Percentiles rank a stretch among this genome's conserved stretches.
Conservation (phyloP, 2,329 filamentous ascomycete species). For the Colletotrichum theobromicola region DNA sequence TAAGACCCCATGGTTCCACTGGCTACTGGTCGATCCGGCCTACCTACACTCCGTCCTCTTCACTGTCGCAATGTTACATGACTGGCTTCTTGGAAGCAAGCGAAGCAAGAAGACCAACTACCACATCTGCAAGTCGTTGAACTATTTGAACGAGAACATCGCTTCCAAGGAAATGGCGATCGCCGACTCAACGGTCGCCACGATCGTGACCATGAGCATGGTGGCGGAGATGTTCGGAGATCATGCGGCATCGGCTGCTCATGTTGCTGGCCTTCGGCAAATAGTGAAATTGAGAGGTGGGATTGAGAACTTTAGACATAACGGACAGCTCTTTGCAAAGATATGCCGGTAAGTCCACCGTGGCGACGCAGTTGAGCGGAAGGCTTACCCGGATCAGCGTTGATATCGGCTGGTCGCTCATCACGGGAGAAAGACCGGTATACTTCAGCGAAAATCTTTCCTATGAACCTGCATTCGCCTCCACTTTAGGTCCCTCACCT, state of each 20-base stretch:
- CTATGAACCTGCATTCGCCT: slow-evolving; percentile 22
- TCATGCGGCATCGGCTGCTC: not conserved
- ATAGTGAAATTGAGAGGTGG: slow-evolving; percentile 32
- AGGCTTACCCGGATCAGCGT: slow-evolving; percentile 19
- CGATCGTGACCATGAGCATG: slow-evolving; percentile 8
- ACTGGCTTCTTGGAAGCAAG: not conserved
- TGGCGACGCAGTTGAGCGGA: not conserved
- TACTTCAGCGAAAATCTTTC: slow-evolving; percentile 20
- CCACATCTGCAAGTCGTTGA: slow-evolving; percentile 4
- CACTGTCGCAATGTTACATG: slow-evolving; percentile 26
- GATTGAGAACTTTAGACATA: slow-evolving; percentile 25
- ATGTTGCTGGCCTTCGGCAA: slow-evolving; percentile 13
- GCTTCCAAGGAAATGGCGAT: slow-evolving; percentile 14
- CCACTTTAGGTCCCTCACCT: slow-evolving; percentile 6
- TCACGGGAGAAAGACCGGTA: slow-evolving; percentile 27
- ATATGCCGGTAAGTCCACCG: slow-evolving; percentile 29
- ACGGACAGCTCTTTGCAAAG: slow-evolving; percentile 31
- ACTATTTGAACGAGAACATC: slow-evolving; percentile 17
- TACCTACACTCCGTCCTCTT: slow-evolving; percentile 31
- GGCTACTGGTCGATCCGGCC: slow-evolving; percentile 29
- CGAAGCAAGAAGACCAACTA: not conserved
- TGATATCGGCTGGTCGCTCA: slow-evolving; percentile 31
- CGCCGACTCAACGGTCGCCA: slow-evolving; percentile 16
- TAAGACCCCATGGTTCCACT: slow-evolving; percentile 30
- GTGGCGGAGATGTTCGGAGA: slow-evolving; percentile 9